Evolutionary conservation across 176 grass and related monocot species (phyloP).

Genomic region (Hordeum vulgare): MorexV3_pseudomolecules_assembly NC_058524.1:117224868-117225367

Average conservation of each 20-base stretch:
- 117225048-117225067: not conserved
- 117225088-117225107: too few species aligned
- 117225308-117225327: not conserved
- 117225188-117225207: constrained; percentile 30
- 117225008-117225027: fast-evolving
- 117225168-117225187: not conserved
- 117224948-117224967: not conserved
- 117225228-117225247: constrained; percentile 44
- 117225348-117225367: not conserved
- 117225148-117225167: not conserved
- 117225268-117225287: not conserved
- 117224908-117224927: not conserved
- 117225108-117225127: constrained; percentile 17
- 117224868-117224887: too few species aligned
- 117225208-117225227: not conserved
- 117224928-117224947: not conserved
- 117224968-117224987: not conserved
- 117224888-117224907: too few species aligned
- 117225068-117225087: not conserved
- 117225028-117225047: not conserved
- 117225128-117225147: constrained; percentile 30
- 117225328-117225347: not conserved
- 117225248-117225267: constrained; percentile 15
- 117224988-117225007: not conserved
- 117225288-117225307: not conserved